Evolutionary conservation across 2,329 filamentous ascomycete species (phyloP), one percentile per base, ranked within the genome.

Genomic region (Myriosclerotinia scirpicola): DNA sequence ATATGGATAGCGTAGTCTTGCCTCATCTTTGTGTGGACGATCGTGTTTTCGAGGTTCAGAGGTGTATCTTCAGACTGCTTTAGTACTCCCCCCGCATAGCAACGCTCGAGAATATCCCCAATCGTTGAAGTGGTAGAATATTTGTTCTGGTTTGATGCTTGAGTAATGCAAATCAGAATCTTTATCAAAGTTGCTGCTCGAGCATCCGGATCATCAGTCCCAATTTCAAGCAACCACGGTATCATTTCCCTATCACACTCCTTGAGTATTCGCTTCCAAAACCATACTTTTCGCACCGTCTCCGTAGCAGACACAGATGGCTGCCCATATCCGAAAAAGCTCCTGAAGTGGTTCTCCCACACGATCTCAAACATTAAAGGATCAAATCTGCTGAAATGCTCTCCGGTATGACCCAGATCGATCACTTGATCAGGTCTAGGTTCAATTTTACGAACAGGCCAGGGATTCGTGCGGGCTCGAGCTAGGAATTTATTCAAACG

Each of bases 331-430:
- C 42, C 38, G 17, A 60, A 60, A 17, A 60, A 46, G 22, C 2
- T 60, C 22, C 38, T 44, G 26, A 60, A 60, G 26, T 60, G 26
- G 4, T 34, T n/a, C 9, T 60, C 42, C 56, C 56, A 60, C 17
- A 44, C 17, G 40, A 26, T 17, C 4, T 44, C 11, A 7, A 60
- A 60, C 15, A 36, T 20, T 36, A 11, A 46, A 48, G 17, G 15
- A 48, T 60, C 8, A 12, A 34, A 46, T 44, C 26, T 44, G 15
- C 8, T 34, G 42, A n/a, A 30, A 7, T 14, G 14, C 11, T 34
- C 14, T 20, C 26, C 20, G 2, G 14, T 11, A 48, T 46, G 40
- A 34, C 22, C 26, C 42, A 34, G 17, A 8, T 36, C 14, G 7
- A 42, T 60, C 22, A 30, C 36, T 36, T 54, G 30, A 48, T 34